Percentiles rank a stretch among this genome's conserved stretches.
These are phyloP conservation scores for Micractinium sp. DNA, from an alignment of 139 green algal genomes.

Conservation along the genomic window DNA sequence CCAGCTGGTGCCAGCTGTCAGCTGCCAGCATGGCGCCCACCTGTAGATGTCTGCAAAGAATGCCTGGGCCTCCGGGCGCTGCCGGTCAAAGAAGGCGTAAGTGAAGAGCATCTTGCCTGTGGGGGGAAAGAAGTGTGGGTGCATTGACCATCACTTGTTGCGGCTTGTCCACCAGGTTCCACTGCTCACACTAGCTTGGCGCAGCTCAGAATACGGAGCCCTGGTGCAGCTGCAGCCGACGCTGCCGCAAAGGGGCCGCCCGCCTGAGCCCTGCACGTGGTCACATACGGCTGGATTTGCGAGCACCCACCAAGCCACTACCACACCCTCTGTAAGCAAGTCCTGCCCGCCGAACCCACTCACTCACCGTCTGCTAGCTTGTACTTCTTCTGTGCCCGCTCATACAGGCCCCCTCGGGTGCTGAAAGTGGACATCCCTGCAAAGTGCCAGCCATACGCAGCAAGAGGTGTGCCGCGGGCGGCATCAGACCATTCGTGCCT, in stretches of 20 bases:
- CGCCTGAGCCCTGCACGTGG: too few species aligned
- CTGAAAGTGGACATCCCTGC: conserved; percentile 93
- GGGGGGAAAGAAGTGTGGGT: background rate
- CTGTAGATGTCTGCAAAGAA: conserved; percentile 89
- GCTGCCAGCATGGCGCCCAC: background rate
- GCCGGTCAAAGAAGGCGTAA: conserved; percentile 82
- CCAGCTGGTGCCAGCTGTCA: background rate
- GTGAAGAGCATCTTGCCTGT: conserved; percentile 86
- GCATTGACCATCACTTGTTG: too few species aligned
- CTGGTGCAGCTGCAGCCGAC: background rate
- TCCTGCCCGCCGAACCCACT: background rate
- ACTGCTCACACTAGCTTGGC: too few species aligned
- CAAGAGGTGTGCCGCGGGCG: too few species aligned
- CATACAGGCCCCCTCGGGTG: conserved; percentile 87
- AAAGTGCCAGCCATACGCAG: background rate
- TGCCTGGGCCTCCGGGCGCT: conserved; percentile 56
- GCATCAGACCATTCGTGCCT: background rate
- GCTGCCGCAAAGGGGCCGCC: too few species aligned
- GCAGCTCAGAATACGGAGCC: too few species aligned
- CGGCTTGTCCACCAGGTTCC: too few species aligned
- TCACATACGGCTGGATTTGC: too few species aligned
- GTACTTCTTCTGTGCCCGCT: conserved; percentile 77
- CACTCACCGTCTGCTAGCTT: conserved; percentile 69
- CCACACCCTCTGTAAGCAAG: background rate
- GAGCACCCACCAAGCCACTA: too few species aligned